Percentiles rank a stretch among this genome's conserved stretches.
phyloP scores from a whole-genome alignment of 176 grass and related monocot genomes.

The Dactylis glomerata region DNA sequence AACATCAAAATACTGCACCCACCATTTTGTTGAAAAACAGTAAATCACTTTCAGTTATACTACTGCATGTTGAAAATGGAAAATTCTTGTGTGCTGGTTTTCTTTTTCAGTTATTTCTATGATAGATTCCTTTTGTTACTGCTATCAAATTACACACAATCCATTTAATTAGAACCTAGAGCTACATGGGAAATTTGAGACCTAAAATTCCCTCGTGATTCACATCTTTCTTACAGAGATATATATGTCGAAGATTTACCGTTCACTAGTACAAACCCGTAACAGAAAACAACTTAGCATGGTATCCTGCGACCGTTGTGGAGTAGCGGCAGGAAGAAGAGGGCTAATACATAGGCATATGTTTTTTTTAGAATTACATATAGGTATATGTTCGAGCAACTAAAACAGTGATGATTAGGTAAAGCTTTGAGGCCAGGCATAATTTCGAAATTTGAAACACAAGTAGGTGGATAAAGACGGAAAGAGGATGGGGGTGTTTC shows the following conservation, averaged over 20 bases:
- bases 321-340: too few species aligned
- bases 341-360: too few species aligned
- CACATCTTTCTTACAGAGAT: not conserved
- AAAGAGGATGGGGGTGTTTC: not conserved
- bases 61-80: too few species aligned
- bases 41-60: too few species aligned
- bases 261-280: not conserved
- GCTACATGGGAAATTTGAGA: not conserved
- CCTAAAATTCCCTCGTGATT: not conserved
- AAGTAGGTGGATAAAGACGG: not conserved
- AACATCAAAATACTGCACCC: too few species aligned
- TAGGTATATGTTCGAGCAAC: too few species aligned
- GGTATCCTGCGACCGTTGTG: too few species aligned
- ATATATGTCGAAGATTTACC: not conserved
- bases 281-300: not conserved
- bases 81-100: not conserved
- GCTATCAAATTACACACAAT: not conserved
- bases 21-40: too few species aligned
- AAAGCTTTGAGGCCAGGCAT: not conserved
- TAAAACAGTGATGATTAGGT: too few species aligned
- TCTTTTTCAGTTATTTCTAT: not conserved
- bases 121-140: not conserved
- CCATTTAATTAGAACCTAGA: not conserved
- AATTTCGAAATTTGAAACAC: not conserved
- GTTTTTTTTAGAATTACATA: too few species aligned